phyloP scores from a whole-genome alignment of 352 stramenopile genomes.

The Pythium monospermum region DNA sequence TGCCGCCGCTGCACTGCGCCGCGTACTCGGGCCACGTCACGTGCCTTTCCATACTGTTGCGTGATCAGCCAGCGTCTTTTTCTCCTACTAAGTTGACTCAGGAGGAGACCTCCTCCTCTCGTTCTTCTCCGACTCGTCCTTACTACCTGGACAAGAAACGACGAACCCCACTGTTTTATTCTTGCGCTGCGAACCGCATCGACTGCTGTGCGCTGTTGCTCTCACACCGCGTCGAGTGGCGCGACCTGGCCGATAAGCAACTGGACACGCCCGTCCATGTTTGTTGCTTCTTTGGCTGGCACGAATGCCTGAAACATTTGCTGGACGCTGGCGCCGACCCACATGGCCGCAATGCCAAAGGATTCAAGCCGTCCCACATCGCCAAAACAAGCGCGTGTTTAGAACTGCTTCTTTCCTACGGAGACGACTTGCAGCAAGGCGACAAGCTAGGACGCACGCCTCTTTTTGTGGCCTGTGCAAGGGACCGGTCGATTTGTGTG shows the following conservation, averaged over 20 bases:
- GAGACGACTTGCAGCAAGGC: constrained; percentile 58
- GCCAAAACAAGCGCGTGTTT: constrained; percentile 49
- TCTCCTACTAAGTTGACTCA: background rate
- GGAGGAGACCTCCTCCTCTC: background rate
- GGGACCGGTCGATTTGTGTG: constrained; percentile 42
- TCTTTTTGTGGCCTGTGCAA: constrained; percentile 59
- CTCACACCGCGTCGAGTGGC: constrained; percentile 30
- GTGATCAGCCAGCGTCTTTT: constrained; percentile 4
- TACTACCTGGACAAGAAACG: constrained; percentile 51
- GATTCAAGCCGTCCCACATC: constrained; percentile 63
- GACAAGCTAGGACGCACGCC: constrained; percentile 60
- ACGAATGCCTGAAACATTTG: constrained; percentile 39
- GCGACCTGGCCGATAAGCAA: constrained; percentile 49
- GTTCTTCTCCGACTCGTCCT: background rate
- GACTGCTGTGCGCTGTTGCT: constrained; percentile 44
- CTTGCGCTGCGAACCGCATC: constrained; percentile 44
- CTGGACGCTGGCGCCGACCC: constrained; percentile 50
- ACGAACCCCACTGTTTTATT: constrained; percentile 62
- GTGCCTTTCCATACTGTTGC: constrained; percentile 33
- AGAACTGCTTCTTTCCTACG: constrained; percentile 43
- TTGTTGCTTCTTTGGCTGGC: constrained; percentile 65
- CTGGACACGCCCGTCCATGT: constrained; percentile 66
- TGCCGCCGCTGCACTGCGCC: constrained; percentile 47
- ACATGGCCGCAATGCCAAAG: constrained; percentile 59
- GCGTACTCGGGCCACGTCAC: constrained; percentile 44